Evolutionary conservation across 495 filamentous ascomycete genomes (phyloP).

Genomic region (Neurospora sp.): DNA sequence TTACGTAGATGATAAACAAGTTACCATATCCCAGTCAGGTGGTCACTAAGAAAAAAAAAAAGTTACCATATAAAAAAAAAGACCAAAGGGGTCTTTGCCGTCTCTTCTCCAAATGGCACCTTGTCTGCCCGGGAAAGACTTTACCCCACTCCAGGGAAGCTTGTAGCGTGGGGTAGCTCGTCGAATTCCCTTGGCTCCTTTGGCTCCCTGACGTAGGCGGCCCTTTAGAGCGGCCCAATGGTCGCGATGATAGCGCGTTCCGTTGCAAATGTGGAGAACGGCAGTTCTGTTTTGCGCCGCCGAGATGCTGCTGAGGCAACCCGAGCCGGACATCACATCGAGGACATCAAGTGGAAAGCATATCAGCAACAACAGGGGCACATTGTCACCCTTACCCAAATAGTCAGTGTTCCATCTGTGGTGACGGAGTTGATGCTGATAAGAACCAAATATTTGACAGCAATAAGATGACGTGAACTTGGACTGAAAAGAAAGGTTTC

Average conservation of each 20-base stretch:
- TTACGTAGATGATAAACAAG: not conserved
- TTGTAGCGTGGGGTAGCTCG: not conserved
- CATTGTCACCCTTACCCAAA: too few relatives aligned
- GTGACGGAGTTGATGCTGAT: too few relatives aligned
- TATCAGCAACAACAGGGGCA: not conserved
- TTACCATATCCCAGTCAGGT: not conserved
- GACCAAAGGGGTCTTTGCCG: not conserved
- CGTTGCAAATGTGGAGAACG: not conserved
- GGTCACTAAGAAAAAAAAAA: not conserved
- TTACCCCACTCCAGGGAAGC: not conserved
- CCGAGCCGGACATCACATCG: not conserved
- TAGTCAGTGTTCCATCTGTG: too few relatives aligned
- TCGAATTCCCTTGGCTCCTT: not conserved
- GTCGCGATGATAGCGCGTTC: not conserved
- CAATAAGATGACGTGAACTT: too few relatives aligned
- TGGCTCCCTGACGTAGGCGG: not conserved
- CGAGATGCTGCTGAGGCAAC: not conserved
- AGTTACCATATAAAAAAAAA: not conserved
- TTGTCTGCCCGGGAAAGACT: not conserved
- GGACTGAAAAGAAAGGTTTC: not conserved
- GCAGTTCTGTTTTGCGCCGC: not conserved
- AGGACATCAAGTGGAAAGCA: not conserved
- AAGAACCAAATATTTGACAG: too few relatives aligned
- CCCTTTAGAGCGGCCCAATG: not conserved
- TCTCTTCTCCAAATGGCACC: not conserved